Conservation (phyloP, 2,329 filamentous ascomycete genomes). For the Aspergillus puulaauensis region DNA sequence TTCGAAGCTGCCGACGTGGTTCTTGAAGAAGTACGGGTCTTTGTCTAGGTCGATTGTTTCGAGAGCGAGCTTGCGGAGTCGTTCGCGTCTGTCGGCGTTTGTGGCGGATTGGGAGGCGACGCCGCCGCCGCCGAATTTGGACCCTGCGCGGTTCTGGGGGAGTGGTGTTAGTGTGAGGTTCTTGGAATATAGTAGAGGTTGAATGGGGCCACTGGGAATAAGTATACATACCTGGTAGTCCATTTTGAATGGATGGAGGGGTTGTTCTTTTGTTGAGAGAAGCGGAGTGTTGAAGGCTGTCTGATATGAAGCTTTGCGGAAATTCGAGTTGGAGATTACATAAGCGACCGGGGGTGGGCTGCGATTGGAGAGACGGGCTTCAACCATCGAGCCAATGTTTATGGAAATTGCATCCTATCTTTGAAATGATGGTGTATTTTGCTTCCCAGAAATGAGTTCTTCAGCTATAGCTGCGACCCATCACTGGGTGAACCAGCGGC, state of each 20-base stretch:
- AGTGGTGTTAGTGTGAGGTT: conserved; percentile 4
- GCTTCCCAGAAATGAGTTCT: background rate
- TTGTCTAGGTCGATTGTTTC: conserved; percentile 99
- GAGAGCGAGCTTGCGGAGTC: conserved; percentile 94
- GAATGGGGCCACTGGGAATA: background rate
- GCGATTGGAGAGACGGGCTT: conserved; percentile 8
- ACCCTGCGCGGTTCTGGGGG: conserved; percentile 83
- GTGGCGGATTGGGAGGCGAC: conserved; percentile 91
- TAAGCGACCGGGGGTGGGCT: conserved; percentile 18
- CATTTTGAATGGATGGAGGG: conserved; percentile 33
- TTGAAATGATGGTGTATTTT: background rate
- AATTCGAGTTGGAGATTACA: conserved; percentile 23
- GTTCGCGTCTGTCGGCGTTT: conserved; percentile 95
- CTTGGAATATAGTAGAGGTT: background rate
- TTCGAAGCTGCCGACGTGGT: conserved; percentile 97
- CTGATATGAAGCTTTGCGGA: conserved; percentile 15
- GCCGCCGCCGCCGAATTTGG: conserved; percentile 96
- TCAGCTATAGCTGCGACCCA: background rate
- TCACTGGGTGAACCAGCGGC: conserved; percentile 66
- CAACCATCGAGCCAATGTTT: background rate
- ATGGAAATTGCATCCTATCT: background rate
- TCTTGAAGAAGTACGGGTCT: conserved; percentile 99
- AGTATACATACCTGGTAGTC: conserved; percentile 49
- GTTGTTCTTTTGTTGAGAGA: background rate
- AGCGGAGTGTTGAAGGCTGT: conserved; percentile 9